phyloP scores from a whole-genome alignment of 1,284 basidiomycete genomes.

The Cryptococcus hybrid region DNA sequence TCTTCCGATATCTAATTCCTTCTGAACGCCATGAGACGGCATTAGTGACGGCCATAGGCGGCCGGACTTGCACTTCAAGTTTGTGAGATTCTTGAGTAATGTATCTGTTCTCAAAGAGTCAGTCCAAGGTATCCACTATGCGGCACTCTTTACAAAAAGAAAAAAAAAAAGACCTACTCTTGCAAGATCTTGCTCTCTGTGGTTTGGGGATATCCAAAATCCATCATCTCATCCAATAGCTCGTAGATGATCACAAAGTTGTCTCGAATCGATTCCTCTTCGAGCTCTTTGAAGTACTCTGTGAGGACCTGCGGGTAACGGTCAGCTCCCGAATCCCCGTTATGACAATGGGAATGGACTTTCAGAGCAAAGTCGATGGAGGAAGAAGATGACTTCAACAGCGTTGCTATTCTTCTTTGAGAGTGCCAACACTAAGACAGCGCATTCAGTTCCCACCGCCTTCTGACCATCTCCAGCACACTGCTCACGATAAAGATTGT shows the following conservation, averaged over 20 bases:
- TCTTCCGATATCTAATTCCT: slow-evolving; percentile 97
- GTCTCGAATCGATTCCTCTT: slow-evolving; percentile 98
- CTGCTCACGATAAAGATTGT: slow-evolving; percentile 88
- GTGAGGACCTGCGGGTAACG: slow-evolving; percentile 69
- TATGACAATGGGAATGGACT: slow-evolving; percentile 10
- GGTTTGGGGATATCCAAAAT: slow-evolving; percentile 98
- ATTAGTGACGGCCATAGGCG: slow-evolving; percentile 97
- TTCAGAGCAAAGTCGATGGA: slow-evolving; percentile 76
- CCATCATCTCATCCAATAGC: slow-evolving; percentile 99
- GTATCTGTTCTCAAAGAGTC: slow-evolving; percentile 60
- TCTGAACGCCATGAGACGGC: slow-evolving; percentile 99
- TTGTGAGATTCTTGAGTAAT: slow-evolving; percentile 99
- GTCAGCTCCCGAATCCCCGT: not conserved
- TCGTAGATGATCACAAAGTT: slow-evolving; percentile 99
- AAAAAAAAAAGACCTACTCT: slow-evolving; percentile 61
- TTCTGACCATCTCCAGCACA: not conserved
- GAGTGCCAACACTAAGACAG: slow-evolving; percentile 75
- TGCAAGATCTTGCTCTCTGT: slow-evolving; percentile 99
- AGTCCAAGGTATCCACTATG: too few species aligned
- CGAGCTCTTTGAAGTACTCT: slow-evolving; percentile 99
- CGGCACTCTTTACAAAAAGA: too few species aligned
- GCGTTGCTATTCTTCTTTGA: slow-evolving; percentile 97
- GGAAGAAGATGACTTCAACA: slow-evolving; percentile 93
- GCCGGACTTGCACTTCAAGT: slow-evolving; percentile 92
- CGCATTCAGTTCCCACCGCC: not conserved